Evolutionary conservation across 2,329 filamentous ascomycete genomes (phyloP).

Genomic region (Whalleya microplaca): DNA sequence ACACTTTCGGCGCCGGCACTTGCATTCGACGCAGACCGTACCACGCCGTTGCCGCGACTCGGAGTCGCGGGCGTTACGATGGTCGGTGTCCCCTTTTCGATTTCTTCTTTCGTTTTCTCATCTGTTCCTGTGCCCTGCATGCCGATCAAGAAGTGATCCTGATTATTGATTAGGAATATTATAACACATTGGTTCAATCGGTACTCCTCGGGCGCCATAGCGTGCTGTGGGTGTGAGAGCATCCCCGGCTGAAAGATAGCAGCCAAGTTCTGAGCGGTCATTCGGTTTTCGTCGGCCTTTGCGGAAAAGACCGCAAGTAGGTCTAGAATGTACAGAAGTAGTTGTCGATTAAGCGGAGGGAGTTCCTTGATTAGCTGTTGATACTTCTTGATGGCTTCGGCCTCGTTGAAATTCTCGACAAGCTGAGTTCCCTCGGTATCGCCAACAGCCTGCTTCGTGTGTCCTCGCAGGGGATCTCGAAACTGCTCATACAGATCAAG

Average conservation of each 20-base stretch:
- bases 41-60: conserved; percentile 60
- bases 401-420: conserved; percentile 73
- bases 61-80: conserved; percentile 53
- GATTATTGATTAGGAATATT: conserved; percentile 97
- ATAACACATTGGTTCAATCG: conserved; percentile 94
- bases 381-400: conserved; percentile 78
- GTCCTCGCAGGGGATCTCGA: conserved; percentile 75
- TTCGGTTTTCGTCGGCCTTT: conserved; percentile 94
- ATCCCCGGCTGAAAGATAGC: conserved; percentile 98
- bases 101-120: conserved; percentile 69
- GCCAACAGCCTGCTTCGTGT: conserved; percentile 73
- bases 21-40: conserved; percentile 81
- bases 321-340: conserved; percentile 94
- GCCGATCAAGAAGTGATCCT: conserved; percentile 96
- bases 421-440: conserved; percentile 72
- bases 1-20: conserved; percentile 89
- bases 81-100: conserved; percentile 70
- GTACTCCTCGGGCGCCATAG: conserved; percentile 95
- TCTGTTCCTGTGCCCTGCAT: conserved; percentile 99
- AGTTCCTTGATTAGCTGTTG: conserved; percentile 91
- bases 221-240: conserved; percentile 89
- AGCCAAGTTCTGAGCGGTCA: conserved; percentile 92
- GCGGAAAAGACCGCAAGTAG: conserved; percentile 95
- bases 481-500: conserved; percentile 92
- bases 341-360: conserved; percentile 88